Conservation (phyloP, 768 basidiomycete species). For the Lentinula boryana region DNA sequence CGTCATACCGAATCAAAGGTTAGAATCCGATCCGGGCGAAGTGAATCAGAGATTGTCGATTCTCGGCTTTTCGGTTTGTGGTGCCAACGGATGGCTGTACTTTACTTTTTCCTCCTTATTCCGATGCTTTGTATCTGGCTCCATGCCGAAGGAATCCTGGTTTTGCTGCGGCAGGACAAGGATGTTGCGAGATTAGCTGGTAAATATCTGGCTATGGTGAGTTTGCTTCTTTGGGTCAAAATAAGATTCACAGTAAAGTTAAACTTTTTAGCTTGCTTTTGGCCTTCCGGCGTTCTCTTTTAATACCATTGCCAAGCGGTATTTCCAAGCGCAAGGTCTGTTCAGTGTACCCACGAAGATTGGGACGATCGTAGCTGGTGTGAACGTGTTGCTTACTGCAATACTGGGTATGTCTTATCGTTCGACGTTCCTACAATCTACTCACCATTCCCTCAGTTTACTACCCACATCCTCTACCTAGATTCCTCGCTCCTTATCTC, state of each 20-base stretch:
- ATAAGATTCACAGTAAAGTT: background rate
- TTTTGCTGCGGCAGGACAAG: constrained; percentile 48
- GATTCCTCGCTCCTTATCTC: constrained; percentile 21
- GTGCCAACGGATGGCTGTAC: constrained; percentile 52
- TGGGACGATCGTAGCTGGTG: constrained; percentile 74
- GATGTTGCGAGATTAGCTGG: constrained; percentile 53
- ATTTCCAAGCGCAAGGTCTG: constrained; percentile 39
- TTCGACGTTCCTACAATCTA: constrained; percentile 33
- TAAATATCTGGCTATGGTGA: constrained; percentile 45
- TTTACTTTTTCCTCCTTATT: background rate
- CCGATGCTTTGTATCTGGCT: constrained; percentile 33
- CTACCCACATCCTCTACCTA: constrained; percentile 44
- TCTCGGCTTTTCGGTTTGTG: constrained; percentile 44
- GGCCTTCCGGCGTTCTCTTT: constrained; percentile 42
- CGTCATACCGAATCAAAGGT: background rate
- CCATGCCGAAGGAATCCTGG: constrained; percentile 51
- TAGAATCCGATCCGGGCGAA: constrained; percentile 30
- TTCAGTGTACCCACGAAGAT: constrained; percentile 85
- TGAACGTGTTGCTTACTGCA: constrained; percentile 46
- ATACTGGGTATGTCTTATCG: constrained; percentile 45
- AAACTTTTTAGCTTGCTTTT: background rate
- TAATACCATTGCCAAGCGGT: constrained; percentile 25
- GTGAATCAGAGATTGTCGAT: constrained; percentile 23
- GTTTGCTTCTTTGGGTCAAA: constrained; percentile 34
- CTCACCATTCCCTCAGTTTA: constrained; percentile 31